Evolutionary conservation across 441 rosid genomes (phyloP).

Genomic region (Erodium moschatum): DNA sequence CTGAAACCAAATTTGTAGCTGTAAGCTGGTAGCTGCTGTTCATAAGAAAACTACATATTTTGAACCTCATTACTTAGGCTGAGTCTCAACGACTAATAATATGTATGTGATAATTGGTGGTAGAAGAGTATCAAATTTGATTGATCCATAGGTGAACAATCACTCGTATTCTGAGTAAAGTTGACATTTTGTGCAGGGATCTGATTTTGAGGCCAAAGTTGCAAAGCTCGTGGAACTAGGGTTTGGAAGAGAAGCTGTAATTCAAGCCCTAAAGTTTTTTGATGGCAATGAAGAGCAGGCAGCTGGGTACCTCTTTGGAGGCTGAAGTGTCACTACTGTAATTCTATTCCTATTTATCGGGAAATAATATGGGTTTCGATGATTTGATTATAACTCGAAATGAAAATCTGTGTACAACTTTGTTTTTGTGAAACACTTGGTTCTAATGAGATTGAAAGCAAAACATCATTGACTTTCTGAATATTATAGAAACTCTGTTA

Average conservation of each 20-base stretch:
- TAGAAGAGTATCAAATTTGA: neutral
- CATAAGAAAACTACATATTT: neutral
- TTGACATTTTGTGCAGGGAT: constrained; percentile 33
- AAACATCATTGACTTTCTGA: too few species aligned
- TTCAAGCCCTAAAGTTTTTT: constrained; percentile 68
- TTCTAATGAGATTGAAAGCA: too few species aligned
- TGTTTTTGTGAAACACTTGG: neutral
- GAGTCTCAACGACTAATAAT: neutral
- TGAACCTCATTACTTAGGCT: neutral
- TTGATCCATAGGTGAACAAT: neutral
- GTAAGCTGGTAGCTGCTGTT: neutral
- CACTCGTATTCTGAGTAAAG: neutral
- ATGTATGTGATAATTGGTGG: neutral
- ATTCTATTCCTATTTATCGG: constrained; percentile 11
- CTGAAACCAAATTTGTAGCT: neutral
- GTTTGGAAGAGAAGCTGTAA: constrained; percentile 60
- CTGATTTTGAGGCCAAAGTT: constrained; percentile 80
- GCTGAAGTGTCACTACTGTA: constrained; percentile 27
- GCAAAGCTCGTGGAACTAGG: constrained; percentile 81
- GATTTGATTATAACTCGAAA: constrained; percentile 11
- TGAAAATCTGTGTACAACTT: constrained; percentile 8
- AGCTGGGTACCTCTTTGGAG: constrained; percentile 92
- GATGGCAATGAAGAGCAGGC: constrained; percentile 91
- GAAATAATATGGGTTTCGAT: constrained; percentile 18
- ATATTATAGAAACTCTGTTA: too few species aligned